phyloP scores from a whole-genome alignment of 2,329 filamentous ascomycete genomes.

The Tolypocladium ophioglossoides region DNA sequence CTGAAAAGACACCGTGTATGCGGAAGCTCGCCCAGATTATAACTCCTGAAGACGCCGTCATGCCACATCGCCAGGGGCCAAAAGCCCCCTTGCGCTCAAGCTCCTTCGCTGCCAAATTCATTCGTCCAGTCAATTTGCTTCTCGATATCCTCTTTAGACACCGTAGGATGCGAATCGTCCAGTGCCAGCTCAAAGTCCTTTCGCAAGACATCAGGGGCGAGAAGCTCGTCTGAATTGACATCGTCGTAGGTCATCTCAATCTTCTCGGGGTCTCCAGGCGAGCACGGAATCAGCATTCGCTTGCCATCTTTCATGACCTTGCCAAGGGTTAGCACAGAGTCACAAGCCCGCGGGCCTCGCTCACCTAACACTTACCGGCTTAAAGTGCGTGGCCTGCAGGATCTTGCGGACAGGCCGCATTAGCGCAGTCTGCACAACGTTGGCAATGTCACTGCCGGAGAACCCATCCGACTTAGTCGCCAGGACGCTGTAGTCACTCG shows the following conservation, averaged over 20 bases:
- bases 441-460: conserved; percentile 90
- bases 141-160: conserved; percentile 75
- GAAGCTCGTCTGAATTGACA: conserved; percentile 70
- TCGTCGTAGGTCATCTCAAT: conserved; percentile 92
- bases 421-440: conserved; percentile 88
- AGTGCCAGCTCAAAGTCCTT: conserved; percentile 94
- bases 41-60: conserved; percentile 21
- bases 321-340: conserved; percentile 6
- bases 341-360: neutral
- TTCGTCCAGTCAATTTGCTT: conserved; percentile 87
- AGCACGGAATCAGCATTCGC: conserved; percentile 77
- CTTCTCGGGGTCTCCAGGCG: conserved; percentile 76
- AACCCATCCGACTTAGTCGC: conserved; percentile 84
- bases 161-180: conserved; percentile 78
- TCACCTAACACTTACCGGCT: conserved; percentile 52
- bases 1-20: conserved; percentile 4
- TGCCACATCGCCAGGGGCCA: conserved; percentile 10
- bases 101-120: conserved; percentile 89
- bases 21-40: conserved; percentile 8
- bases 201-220: conserved; percentile 75
- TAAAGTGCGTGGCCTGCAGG: conserved; percentile 95
- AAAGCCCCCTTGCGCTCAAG: conserved; percentile 19
- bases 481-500: conserved; percentile 68
- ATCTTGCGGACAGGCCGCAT: conserved; percentile 98
- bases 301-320: conserved; percentile 61